A percentile compares a stretch with the other conserved stretches of the same genome.
These are phyloP conservation scores for Cladosporium sp. DNA, from an alignment of 2,329 filamentous ascomycete genomes.

Conservation along the genomic window DNA sequence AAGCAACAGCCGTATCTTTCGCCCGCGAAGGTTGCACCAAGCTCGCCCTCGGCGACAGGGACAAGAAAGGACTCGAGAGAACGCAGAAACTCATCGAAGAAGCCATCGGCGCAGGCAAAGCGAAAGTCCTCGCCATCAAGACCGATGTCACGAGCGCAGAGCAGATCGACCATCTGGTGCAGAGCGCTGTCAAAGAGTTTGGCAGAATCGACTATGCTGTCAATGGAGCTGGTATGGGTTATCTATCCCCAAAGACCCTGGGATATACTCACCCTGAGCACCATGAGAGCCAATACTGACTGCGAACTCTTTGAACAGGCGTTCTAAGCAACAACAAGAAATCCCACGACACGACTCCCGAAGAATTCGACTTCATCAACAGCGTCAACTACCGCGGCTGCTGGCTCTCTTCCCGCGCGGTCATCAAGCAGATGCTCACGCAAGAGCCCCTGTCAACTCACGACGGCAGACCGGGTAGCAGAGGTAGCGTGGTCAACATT, in stretches of 20 bases:
- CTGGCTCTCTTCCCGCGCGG: conserved; percentile 43
- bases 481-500: conserved; percentile 45
- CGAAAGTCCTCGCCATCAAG: conserved; percentile 23
- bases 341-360: conserved; percentile 32
- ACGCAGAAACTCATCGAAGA: conserved; percentile 31
- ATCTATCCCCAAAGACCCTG: too few species aligned
- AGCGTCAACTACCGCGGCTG: conserved; percentile 42
- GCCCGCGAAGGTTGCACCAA: conserved; percentile 41
- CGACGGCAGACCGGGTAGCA: conserved; percentile 38
- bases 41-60: conserved; percentile 40
- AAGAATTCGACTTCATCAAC: conserved; percentile 42
- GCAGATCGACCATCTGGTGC: conserved; percentile 33
- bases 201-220: conserved; percentile 45
- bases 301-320: too few species aligned
- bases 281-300: not conserved
- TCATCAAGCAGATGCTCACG: conserved; percentile 40
- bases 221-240: conserved; percentile 36
- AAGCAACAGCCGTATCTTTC: conserved; percentile 41
- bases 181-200: conserved; percentile 30
- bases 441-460: conserved; percentile 42
- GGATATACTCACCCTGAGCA: not conserved
- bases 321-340: conserved; percentile 36
- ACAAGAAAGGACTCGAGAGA: conserved; percentile 29
- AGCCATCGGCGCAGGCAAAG: conserved; percentile 18
- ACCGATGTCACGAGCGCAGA: conserved; percentile 36